Evolutionary conservation across 2,329 filamentous ascomycete genomes (phyloP), one percentile per base, ranked within the genome.

Genomic region (Penicillium palitans): DNA sequence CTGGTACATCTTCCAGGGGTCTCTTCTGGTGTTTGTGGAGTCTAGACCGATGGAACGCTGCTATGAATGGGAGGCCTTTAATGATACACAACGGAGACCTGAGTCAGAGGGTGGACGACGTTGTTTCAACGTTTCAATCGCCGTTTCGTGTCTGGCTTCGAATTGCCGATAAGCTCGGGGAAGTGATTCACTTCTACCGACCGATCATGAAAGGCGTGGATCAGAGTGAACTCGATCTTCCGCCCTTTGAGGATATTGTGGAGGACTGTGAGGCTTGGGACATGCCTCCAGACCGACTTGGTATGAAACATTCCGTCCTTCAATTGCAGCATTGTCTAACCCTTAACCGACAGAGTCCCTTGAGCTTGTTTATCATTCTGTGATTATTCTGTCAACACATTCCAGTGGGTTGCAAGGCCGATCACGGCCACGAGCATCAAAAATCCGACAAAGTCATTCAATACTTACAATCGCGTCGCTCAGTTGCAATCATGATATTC

Each of bases 21-120:
- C 33, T 68, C 0, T 68, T 68, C 31, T 68, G 66, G 66, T 66
- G 53, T 40, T 19, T 68, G 4, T 68, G 64, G 66, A 64, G 59
- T 27, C 57, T 68, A 27, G 66, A 68, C 48, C 50, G 59, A 53
- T 66, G 63, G 61, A 68, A 62, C 39, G 61, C 63, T n/a, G 66
- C 64, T 13, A 61, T 64, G 29, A 56, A 67, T 33, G 65, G 64
- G 10, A 64, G 66, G 10, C 61, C 66, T 8, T 10, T 65, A 6
- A 55, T 68, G 29, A 64, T 68, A 42, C 56, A 68, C 24, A 60
- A 68, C n/a, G 35, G 50, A 29, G 64, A 67, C 41, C 9, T 55
- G 10, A 42, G 52, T 2, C 63, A 70, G n/a, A 31, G 46, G 8
- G 48, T 66, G 8, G 37, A 46, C 2, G 56, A 61, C 15, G 56